These are phyloP conservation scores for Lachancea sp. DNA, from an alignment of 805 yeast species.

Conservation along the genomic window DNA sequence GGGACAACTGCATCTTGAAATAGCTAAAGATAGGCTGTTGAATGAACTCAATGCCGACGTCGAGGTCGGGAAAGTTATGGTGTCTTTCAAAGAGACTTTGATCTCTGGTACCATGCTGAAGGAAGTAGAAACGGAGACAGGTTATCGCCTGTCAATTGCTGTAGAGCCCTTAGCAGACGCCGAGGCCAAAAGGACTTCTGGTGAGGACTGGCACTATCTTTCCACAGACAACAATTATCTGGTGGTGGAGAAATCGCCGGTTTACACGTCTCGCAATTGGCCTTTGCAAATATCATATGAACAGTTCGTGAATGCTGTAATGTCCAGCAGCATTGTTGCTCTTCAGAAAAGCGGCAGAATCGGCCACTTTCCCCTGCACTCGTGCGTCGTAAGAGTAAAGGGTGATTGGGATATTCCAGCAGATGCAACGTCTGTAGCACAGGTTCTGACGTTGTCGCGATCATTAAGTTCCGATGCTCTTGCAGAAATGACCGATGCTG, in stretches of 20 bases:
- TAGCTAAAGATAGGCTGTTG: constrained; percentile 72
- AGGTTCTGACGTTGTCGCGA: constrained; percentile 43
- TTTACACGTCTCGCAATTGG: constrained; percentile 38
- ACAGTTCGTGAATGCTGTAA: constrained; percentile 45
- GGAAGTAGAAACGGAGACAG: constrained; percentile 14
- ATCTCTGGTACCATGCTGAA: constrained; percentile 8
- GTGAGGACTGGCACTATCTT: constrained; percentile 26
- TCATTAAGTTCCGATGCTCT: constrained; percentile 39
- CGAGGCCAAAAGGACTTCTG: constrained; percentile 24
- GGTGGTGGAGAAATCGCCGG: constrained; percentile 26
- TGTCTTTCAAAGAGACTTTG: constrained; percentile 78
- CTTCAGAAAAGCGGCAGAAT: constrained; percentile 63
- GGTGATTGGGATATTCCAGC: constrained; percentile 46
- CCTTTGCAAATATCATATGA: constrained; percentile 42
- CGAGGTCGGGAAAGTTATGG: constrained; percentile 75
- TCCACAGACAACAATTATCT: constrained; percentile 33
- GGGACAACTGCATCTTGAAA: constrained; percentile 95
- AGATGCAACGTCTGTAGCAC: constrained; percentile 37
- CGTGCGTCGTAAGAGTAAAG: constrained; percentile 49
- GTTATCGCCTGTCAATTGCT: constrained; percentile 17
- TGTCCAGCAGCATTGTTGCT: constrained; percentile 54
- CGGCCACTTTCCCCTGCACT: constrained; percentile 44
- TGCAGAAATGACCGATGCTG: constrained; percentile 12
- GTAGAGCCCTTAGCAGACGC: constrained; percentile 18
- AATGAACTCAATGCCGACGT: constrained; percentile 78